These are phyloP conservation scores for Chloranthus sessilifolius DNA, from an alignment of 164 flowering plant species.

Conservation along the genomic window DNA sequence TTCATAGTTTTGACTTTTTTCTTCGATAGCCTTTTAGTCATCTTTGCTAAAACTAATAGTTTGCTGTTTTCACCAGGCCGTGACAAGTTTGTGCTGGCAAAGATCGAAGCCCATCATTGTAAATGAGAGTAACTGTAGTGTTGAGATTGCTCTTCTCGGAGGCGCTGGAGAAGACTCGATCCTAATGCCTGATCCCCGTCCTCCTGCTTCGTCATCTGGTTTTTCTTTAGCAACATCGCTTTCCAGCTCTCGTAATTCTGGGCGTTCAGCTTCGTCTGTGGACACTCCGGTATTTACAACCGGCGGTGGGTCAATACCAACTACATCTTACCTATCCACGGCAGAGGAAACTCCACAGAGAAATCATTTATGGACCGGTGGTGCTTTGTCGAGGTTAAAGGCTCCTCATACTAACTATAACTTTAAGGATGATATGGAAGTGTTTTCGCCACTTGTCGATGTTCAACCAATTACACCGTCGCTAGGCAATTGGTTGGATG, in stretches of 20 bases:
- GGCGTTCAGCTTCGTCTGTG: constrained; percentile 31
- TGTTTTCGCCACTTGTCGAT: constrained; percentile 94
- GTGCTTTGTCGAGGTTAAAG: constrained; percentile 57
- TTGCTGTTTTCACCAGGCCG: constrained; percentile 53
- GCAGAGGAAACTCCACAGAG: constrained; percentile 71
- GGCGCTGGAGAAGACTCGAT: constrained; percentile 81
- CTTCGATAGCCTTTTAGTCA: too few species aligned
- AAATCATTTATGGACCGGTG: constrained; percentile 56
- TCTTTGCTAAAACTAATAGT: constrained; percentile 10
- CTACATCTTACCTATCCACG: constrained; percentile 28
- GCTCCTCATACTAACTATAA: constrained; percentile 58
- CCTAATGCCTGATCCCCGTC: constrained; percentile 98
- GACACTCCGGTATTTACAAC: constrained; percentile 42
- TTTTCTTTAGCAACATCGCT: constrained; percentile 34
- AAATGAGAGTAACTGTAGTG: constrained; percentile 66
- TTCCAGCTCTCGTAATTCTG: constrained; percentile 42
- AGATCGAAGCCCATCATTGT: constrained; percentile 80
- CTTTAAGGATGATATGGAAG: constrained; percentile 96
- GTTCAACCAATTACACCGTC: constrained; percentile 91
- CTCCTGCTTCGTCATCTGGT: constrained; percentile 58
- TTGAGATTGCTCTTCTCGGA: constrained; percentile 85
- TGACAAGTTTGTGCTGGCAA: constrained; percentile 96
- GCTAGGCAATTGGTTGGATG: constrained; percentile 69
- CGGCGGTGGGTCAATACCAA: constrained; percentile 34
- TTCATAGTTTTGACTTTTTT: background rate